Percentiles rank a stretch among this genome's conserved stretches.
These are phyloP conservation scores for Allium sativum DNA, from an alignment of 106 monocot species.

Conservation along the genomic window DNA sequence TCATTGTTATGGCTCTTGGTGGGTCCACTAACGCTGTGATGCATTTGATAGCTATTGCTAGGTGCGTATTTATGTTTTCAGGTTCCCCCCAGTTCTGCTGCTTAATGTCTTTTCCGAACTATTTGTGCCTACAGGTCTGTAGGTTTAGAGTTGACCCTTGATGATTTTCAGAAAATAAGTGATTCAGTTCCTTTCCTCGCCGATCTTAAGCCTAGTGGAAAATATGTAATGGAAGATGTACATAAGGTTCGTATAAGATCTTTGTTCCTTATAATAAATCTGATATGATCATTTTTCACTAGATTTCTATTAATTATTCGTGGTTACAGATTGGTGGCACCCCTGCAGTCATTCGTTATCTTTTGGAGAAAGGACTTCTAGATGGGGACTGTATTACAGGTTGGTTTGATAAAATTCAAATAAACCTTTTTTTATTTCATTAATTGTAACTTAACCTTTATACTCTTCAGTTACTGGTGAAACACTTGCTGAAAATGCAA, in stretches of 20 bases:
- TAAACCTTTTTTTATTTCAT: background rate
- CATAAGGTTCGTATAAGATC: constrained; percentile 45
- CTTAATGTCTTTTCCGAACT: too few relatives aligned
- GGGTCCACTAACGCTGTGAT: constrained; percentile 98
- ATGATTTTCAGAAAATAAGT: constrained; percentile 98
- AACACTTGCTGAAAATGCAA: constrained; percentile 88
- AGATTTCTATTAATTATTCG: background rate
- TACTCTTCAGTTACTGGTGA: constrained; percentile 78
- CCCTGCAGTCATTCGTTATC: constrained; percentile 80
- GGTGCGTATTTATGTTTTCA: constrained; percentile 30
- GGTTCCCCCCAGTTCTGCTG: too few relatives aligned
- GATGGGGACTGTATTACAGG: constrained; percentile 97
- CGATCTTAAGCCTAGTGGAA: constrained; percentile 98
- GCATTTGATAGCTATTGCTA: constrained; percentile 98
- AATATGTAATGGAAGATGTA: constrained; percentile 99
- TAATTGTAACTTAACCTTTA: background rate
- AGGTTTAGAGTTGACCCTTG: constrained; percentile 72
- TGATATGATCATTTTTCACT: too few relatives aligned
- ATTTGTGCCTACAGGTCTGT: constrained; percentile 55
- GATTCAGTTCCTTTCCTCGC: constrained; percentile 87
- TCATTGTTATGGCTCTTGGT: constrained; percentile 93
- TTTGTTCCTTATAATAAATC: background rate
- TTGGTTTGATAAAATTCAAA: constrained; percentile 13
- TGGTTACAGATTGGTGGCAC: constrained; percentile 76
- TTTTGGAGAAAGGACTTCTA: constrained; percentile 70